Evolutionary conservation across 495 filamentous ascomycete genomes (phyloP).

Genomic region (Daldinia childiae): DNA sequence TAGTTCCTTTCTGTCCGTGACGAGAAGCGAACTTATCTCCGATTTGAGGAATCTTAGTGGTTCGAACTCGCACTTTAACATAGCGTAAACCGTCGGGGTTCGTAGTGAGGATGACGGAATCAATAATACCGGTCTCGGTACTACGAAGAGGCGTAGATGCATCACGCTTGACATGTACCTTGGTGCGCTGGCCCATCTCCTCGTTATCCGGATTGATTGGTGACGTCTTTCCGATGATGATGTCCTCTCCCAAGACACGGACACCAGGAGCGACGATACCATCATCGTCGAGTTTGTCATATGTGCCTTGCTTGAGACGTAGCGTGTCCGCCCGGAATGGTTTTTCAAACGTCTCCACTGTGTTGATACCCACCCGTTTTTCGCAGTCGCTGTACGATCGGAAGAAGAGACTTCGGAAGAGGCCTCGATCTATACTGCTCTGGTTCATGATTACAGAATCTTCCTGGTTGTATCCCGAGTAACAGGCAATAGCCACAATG

Average conservation of each 20-base stretch:
- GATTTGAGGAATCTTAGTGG: conserved; percentile 97
- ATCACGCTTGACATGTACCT: conserved; percentile 89
- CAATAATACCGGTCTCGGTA: conserved; percentile 96
- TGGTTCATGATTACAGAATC: conserved; percentile 99
- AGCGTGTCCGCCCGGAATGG: conserved; percentile 87
- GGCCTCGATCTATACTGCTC: conserved; percentile 93
- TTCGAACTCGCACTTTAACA: conserved; percentile 96
- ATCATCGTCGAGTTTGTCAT: conserved; percentile 97
- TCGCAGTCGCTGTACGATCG: conserved; percentile 95
- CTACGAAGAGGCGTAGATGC: conserved; percentile 93
- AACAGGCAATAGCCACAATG: conserved; percentile 96
- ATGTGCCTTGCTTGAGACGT: conserved; percentile 91
- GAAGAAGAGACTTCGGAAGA: conserved; percentile 98
- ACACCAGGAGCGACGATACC: conserved; percentile 92
- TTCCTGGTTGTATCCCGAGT: conserved; percentile 99
- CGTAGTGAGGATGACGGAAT: conserved; percentile 90
- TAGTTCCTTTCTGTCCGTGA: conserved; percentile 99
- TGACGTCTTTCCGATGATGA: conserved; percentile 98
- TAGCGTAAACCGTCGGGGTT: conserved; percentile 90
- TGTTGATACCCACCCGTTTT: conserved; percentile 88
- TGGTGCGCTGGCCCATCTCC: conserved; percentile 91
- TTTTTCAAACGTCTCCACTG: conserved; percentile 94
- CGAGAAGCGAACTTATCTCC: conserved; percentile 99
- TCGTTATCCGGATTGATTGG: conserved; percentile 91
- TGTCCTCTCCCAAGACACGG: conserved; percentile 95